Conservation (phyloP, 2,329 filamentous ascomycete species). For the Tricladium varicosporioides region DNA sequence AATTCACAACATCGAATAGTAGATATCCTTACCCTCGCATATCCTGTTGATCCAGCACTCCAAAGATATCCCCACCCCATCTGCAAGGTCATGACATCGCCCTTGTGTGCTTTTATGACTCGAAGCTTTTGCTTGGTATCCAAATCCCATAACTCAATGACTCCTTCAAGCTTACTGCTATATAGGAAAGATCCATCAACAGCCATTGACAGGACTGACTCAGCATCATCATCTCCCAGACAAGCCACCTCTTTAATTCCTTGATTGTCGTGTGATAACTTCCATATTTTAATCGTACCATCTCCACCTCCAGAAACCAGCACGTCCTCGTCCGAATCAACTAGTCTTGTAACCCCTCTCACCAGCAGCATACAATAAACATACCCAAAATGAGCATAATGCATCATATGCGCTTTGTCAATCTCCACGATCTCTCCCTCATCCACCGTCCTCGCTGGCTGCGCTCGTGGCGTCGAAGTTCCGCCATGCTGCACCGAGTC, state of each 20-base stretch:
- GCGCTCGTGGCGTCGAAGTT: conserved; percentile 69
- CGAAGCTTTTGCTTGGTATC: conserved; percentile 89
- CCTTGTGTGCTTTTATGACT: conserved; percentile 76
- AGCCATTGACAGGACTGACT: conserved; percentile 72
- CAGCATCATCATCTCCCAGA: conserved; percentile 58
- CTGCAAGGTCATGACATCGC: conserved; percentile 82
- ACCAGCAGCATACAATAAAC: conserved; percentile 94
- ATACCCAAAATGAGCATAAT: conserved; percentile 94
- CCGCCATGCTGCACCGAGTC: conserved; percentile 87
- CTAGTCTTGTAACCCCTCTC: conserved; percentile 62
- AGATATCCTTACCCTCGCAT: conserved; percentile 68
- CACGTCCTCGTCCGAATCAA: conserved; percentile 73
- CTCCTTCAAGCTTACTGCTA: conserved; percentile 80
- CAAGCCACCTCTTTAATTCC: conserved; percentile 69
- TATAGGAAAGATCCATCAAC: conserved; percentile 92
- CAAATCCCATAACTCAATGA: conserved; percentile 94
- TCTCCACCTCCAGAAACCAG: conserved; percentile 91
- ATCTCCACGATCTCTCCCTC: conserved; percentile 75
- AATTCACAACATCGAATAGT: not conserved
- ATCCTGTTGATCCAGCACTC: conserved; percentile 86
- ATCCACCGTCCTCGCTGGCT: conserved; percentile 42
- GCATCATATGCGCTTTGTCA: conserved; percentile 72
- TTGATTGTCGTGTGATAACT: conserved; percentile 55
- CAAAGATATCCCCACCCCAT: conserved; percentile 84
- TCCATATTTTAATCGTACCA: conserved; percentile 94